Percentiles rank a stretch among this genome's conserved stretches.
phyloP scores from a whole-genome alignment of 371 early-diverging fungal genomes.

The Amoeboaphelidium occidentale region DNA sequence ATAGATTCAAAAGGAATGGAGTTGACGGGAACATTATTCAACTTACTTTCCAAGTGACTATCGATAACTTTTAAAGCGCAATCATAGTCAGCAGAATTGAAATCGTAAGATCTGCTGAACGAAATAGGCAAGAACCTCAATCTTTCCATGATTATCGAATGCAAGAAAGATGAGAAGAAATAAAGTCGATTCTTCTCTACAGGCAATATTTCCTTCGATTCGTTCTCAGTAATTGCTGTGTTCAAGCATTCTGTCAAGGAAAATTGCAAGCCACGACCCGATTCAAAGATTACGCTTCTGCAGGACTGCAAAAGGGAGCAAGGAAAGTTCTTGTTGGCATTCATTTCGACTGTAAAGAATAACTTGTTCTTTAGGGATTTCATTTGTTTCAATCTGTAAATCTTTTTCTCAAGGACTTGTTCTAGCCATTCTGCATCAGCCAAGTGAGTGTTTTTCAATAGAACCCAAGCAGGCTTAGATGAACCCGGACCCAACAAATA shows the following conservation, averaged over 20 bases:
- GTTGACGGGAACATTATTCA: slow-evolving; percentile 75
- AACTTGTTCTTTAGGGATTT: too few relatives aligned
- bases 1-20: slow-evolving; percentile 92
- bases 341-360: not conserved
- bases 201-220: too few relatives aligned
- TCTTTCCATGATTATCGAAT: slow-evolving; percentile 80
- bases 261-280: too few relatives aligned
- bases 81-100: slow-evolving; percentile 88
- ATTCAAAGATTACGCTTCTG: too few relatives aligned
- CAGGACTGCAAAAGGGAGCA: too few relatives aligned
- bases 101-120: slow-evolving; percentile 90
- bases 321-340: not conserved
- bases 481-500: too few relatives aligned
- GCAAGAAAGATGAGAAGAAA: slow-evolving; percentile 89
- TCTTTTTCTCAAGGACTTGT: slow-evolving; percentile 78
- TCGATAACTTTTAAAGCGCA: slow-evolving; percentile 71
- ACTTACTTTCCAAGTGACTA: slow-evolving; percentile 67
- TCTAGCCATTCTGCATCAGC: slow-evolving; percentile 80
- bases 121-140: slow-evolving; percentile 86
- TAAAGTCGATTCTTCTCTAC: slow-evolving; percentile 61
- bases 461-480: slow-evolving; percentile 69
- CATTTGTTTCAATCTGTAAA: slow-evolving; percentile 61
- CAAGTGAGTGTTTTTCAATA: slow-evolving; percentile 91
- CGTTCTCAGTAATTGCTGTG: too few relatives aligned
- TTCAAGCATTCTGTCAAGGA: too few relatives aligned